These are phyloP conservation scores for Fusarium illudens DNA, from an alignment of 2,329 filamentous ascomycete species.

Conservation along the genomic window DNA sequence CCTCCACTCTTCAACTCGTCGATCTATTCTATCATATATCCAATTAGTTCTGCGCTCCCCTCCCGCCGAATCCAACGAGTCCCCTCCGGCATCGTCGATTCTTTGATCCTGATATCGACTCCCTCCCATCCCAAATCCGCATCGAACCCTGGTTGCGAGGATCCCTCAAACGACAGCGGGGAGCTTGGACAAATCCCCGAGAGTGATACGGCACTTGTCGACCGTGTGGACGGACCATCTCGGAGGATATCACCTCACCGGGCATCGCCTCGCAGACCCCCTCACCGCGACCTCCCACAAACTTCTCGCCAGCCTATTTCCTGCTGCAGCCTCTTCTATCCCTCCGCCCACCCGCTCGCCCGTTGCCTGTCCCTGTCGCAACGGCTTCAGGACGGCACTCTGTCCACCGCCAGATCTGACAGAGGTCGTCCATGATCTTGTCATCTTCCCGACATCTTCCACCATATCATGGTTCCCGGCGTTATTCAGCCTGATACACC, in stretches of 20 bases:
- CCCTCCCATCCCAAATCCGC: constrained; percentile 5
- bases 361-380: constrained; percentile 16
- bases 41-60: constrained; percentile 19
- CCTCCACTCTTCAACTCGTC: constrained; percentile 7
- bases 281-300: constrained; percentile 14
- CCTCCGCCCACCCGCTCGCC: constrained; percentile 4
- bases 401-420: constrained; percentile 33
- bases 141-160: constrained; percentile 8
- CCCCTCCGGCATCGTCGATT: constrained; percentile 8
- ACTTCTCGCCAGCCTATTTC: constrained; percentile 20
- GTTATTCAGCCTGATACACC: constrained; percentile 45
- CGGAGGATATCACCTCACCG: constrained; percentile 22
- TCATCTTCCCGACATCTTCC: constrained; percentile 21
- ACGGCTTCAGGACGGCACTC: constrained; percentile 38
- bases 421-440: constrained; percentile 43
- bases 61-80: constrained; percentile 6
- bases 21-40: constrained; percentile 26
- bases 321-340: constrained; percentile 10
- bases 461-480: constrained; percentile 45
- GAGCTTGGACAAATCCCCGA: constrained; percentile 28
- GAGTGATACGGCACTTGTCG: constrained; percentile 34
- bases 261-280: constrained; percentile 20
- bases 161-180: constrained; percentile 19
- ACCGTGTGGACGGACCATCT: constrained; percentile 33
- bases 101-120: constrained; percentile 18